Percentiles rank a stretch among this genome's conserved stretches.
phyloP scores from a whole-genome alignment of 2,329 filamentous ascomycete genomes.

The Diaporthe caulivora region DNA sequence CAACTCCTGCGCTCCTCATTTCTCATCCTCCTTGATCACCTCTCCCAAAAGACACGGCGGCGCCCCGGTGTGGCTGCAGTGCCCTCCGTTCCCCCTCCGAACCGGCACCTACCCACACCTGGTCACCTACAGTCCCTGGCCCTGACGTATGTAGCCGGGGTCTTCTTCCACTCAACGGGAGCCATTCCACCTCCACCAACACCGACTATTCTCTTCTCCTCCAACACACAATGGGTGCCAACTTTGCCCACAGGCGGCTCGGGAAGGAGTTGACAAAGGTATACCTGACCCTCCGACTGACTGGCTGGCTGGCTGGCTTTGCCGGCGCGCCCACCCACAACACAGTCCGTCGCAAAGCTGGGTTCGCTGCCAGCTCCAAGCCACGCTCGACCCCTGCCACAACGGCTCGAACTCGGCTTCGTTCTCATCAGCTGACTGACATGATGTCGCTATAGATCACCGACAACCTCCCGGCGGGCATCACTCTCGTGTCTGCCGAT shows the following conservation, averaged over 20 bases:
- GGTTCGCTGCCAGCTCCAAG: neutral
- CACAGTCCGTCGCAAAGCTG: neutral
- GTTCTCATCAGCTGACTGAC: constrained; percentile 23
- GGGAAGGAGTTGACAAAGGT: constrained; percentile 72
- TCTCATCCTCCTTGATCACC: neutral
- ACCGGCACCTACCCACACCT: neutral
- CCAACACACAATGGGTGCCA: constrained; percentile 53
- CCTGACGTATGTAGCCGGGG: constrained; percentile 30
- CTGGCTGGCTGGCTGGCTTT: neutral
- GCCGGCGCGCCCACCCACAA: neutral
- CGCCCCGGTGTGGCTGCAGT: constrained; percentile 17
- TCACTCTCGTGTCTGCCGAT: constrained; percentile 83
- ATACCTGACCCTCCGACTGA: constrained; percentile 31
- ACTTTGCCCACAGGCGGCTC: constrained; percentile 68
- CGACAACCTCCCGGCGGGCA: constrained; percentile 73
- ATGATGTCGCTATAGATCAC: constrained; percentile 58
- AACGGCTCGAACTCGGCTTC: neutral
- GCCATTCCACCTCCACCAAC: constrained; percentile 8
- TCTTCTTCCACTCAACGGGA: constrained; percentile 2
- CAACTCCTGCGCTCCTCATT: neutral
- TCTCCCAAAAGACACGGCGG: constrained; percentile 1
- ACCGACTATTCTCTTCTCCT: neutral
- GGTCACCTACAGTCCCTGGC: constrained; percentile 2
- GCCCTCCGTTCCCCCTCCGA: neutral
- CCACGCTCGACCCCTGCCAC: constrained; percentile 5